Base-by-base conservation (phyloP, 73 alveolate genomes). In the Paramecium sexaurelia region DNA sequence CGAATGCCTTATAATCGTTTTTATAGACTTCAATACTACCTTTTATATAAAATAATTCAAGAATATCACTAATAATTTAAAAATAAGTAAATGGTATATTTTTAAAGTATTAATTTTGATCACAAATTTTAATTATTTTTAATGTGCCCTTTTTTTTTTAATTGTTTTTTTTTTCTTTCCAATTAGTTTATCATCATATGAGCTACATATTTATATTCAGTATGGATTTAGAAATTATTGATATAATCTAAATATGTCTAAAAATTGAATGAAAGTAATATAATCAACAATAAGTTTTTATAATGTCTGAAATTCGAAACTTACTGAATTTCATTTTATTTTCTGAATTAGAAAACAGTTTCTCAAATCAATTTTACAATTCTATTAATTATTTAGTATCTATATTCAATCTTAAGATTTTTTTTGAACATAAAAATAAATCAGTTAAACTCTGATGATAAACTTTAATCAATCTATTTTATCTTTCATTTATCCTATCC, bases 291-390 rank as follows among this genome's bases (percentile, higher is more conserved):
- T 32, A 22, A 4, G 66, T 66, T 6, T 66, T 66, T 11, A 66
- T 10, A 26, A 32, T 41, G 45, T 73, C 87, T 73, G 55, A 35
- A 13, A 73, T 29, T 32, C 36, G 45, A 35, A 73, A 73, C 56
- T 73, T 73, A 37, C 45, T 86, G 75, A 35, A 86, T 86, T 86
- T 86, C 85, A 36, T 86, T 36, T 66, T 13, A 66, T 66, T 86
- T 17, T 66, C 33, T 29, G 61, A 86, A 26, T 86, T 86, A 57
- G 82, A 88, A 11, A 37, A 86, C 32, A 66, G 40, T 35, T 55
- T 66, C 57, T 86, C 87, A 86, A 66, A 86, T 24, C 87, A 22
- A n/a, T 39, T 86, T 11, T 69, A 32, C n/a, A 86, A 75, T 39
- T 85, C 71, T 32, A 66, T 55, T 22, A 86, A 33, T 39, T 36